Base-by-base conservation (phyloP, 192 early-diverging fungal genomes). In the Linderina pennispora region DNA sequence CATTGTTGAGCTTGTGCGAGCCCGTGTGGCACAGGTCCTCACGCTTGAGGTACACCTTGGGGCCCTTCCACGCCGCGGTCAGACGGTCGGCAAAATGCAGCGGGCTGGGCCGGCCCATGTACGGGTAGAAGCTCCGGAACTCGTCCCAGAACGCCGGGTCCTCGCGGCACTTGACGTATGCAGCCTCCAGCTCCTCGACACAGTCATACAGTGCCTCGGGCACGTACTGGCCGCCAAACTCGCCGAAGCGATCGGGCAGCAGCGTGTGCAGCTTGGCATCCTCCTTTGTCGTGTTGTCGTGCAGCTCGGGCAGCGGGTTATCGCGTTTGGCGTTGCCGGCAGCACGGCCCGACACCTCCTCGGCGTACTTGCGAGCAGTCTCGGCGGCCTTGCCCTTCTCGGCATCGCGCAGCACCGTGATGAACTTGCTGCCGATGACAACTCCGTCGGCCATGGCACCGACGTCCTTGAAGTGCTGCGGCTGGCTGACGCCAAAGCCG, bases 1-100 rank as follows among this genome's bases (percentile, higher is more conserved):
- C 94, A 43, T 99, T 99, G 76, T 99, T 99, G 77, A 99, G 91
- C 72, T 97, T 99, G 77, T 99, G 96, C 31, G 92, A 92, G 36
- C 96, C 96, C 26, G 96, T 99, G 68, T 99, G 94, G 75, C 97
- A 97, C 56, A 96, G 76, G 55, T 99, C 96, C 64, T 99, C 96
- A 53, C 96, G 85, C 77, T 99, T 99, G 60, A 99, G 77, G 89
- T 88, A 99, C 71, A 99, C 95, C 23, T 74, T 75, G 15, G 96
- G 94, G 41, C 96, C 96, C 22, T 86, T 81, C 58, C 53, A 56
- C 48, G 64, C 45, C 33, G 68, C 80, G 5, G 94, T 92, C 63
- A 99, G 65, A 11, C 90, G 84, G 46, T 88, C 83, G 32, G 96
- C 96, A 28, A 85, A 72, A 47, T 93, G 88, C 32, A 99, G 72